These are phyloP conservation scores for Vitis vinifera DNA, from an alignment of 164 flowering plant species.

Conservation along the genomic window DNA sequence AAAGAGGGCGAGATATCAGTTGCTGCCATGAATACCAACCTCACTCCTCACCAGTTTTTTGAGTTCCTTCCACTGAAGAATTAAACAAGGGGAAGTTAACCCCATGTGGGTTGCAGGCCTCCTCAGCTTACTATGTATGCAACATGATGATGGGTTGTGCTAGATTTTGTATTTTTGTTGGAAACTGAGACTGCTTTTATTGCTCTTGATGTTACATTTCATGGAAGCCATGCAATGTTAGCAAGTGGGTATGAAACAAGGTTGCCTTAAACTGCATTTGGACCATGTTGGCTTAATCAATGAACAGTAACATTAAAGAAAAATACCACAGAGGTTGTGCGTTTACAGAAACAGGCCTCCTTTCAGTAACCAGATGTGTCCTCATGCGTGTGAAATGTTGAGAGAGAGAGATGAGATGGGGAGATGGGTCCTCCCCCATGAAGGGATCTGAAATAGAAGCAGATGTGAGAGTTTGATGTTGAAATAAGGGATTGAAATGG, in stretches of 20 bases:
- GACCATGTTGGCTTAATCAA: slow-evolving; percentile 33
- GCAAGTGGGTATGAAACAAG: slow-evolving; percentile 15
- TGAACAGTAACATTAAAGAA: slow-evolving; percentile 9
- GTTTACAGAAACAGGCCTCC: slow-evolving; percentile 16
- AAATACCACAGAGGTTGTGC: slow-evolving; percentile 5
- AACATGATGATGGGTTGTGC: slow-evolving; percentile 8
- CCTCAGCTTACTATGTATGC: slow-evolving; percentile 7
- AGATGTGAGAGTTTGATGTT: slow-evolving; percentile 14
- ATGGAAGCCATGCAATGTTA: slow-evolving; percentile 19
- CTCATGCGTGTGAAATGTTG: neutral
- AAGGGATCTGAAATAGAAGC: slow-evolving; percentile 5
- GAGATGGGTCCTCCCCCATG: slow-evolving; percentile 3
- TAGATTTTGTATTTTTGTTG: slow-evolving; percentile 21
- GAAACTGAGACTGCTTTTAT: slow-evolving; percentile 24
- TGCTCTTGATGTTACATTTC: slow-evolving; percentile 25
- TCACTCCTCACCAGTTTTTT: slow-evolving; percentile 45
- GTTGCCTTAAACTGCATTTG: slow-evolving; percentile 36
- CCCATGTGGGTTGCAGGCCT: slow-evolving; percentile 1
- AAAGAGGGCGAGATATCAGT: slow-evolving; percentile 16
- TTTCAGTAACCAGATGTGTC: slow-evolving; percentile 19
- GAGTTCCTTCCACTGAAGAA: slow-evolving; percentile 77
- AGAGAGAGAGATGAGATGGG: neutral
- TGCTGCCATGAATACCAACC: slow-evolving; percentile 15
- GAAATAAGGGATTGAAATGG: slow-evolving; percentile 14
- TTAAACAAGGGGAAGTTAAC: slow-evolving; percentile 16